Evolutionary conservation across 805 yeast genomes (phyloP).

Genomic region (Lipomyces japonicus): DNA sequence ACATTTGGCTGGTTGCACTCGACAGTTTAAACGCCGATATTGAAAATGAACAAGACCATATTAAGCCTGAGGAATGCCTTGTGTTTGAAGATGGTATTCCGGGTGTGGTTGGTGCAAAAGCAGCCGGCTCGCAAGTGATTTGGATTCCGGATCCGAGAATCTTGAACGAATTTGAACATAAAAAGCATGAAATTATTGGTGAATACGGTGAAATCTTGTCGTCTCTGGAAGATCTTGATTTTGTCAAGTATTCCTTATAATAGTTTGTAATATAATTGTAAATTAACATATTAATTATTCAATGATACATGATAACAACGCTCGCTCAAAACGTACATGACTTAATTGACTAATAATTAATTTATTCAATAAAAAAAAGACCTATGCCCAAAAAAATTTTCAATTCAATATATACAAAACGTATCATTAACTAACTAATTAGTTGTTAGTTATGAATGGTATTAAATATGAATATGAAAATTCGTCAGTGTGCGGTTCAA

Average conservation of each 20-base stretch:
- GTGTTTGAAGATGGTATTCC: conserved; percentile 95
- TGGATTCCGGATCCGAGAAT: conserved; percentile 93
- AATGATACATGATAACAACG: background rate
- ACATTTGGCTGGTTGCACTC: conserved; percentile 84
- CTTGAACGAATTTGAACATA: conserved; percentile 48
- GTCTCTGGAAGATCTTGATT: conserved; percentile 53
- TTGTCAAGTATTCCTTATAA: too few relatives aligned
- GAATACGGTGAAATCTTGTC: conserved; percentile 55
- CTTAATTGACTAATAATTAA: too few relatives aligned
- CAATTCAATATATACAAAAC: too few relatives aligned
- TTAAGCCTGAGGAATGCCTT: conserved; percentile 72
- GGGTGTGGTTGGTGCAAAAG: conserved; percentile 79
- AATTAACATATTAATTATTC: background rate
- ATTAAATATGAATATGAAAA: too few relatives aligned
- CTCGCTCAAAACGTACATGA: too few relatives aligned
- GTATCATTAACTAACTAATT: too few relatives aligned
- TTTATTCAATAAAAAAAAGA: too few relatives aligned
- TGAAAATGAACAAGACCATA: conserved; percentile 43
- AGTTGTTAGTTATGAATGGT: too few relatives aligned
- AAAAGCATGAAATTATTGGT: conserved; percentile 47
- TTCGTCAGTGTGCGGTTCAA: too few relatives aligned
- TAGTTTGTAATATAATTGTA: conserved; percentile 17
- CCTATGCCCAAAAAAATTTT: too few relatives aligned
- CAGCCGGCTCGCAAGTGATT: conserved; percentile 79
- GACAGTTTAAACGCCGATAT: conserved; percentile 57